Conservation (phyloP, 495 filamentous ascomycete genomes). For the Schizothecium vesticola region DNA sequence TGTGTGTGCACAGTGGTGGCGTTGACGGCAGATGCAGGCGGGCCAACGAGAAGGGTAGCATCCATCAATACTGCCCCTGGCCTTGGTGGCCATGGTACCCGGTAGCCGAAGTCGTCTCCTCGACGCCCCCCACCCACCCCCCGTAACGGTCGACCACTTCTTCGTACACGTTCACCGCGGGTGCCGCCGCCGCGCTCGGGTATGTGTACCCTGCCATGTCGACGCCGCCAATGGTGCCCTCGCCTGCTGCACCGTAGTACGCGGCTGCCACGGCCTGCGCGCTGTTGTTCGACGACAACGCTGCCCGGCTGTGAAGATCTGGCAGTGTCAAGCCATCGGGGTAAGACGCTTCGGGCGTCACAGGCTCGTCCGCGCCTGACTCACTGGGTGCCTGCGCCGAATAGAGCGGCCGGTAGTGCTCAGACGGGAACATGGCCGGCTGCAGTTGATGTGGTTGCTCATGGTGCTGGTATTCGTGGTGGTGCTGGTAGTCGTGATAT, state of each 20-base stretch:
- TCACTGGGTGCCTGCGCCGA: not conserved
- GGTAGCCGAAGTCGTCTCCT: not conserved
- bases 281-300: not conserved
- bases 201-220: constrained; percentile 1
- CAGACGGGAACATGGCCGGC: not conserved
- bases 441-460: constrained; percentile 2
- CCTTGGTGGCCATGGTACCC: not conserved
- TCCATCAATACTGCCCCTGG: not conserved
- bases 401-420: not conserved
- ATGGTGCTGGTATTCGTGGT: not conserved
- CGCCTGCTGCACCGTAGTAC: not conserved
- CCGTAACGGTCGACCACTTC: constrained; percentile 4
- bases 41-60: not conserved
- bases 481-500: not conserved
- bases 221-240: not conserved
- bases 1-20: not conserved
- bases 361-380: constrained; percentile 14
- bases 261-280: not conserved
- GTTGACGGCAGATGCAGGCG: not conserved
- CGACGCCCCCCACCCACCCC: not conserved
- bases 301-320: not conserved
- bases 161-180: not conserved
- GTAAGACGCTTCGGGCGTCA: constrained; percentile 15
- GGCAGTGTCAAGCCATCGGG: constrained; percentile 4
- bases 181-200: not conserved